Percentiles rank a stretch among this genome's conserved stretches.
These are phyloP conservation scores for Arachnomyces sp. DNA, from an alignment of 2,329 filamentous ascomycete species.

Conservation along the genomic window DNA sequence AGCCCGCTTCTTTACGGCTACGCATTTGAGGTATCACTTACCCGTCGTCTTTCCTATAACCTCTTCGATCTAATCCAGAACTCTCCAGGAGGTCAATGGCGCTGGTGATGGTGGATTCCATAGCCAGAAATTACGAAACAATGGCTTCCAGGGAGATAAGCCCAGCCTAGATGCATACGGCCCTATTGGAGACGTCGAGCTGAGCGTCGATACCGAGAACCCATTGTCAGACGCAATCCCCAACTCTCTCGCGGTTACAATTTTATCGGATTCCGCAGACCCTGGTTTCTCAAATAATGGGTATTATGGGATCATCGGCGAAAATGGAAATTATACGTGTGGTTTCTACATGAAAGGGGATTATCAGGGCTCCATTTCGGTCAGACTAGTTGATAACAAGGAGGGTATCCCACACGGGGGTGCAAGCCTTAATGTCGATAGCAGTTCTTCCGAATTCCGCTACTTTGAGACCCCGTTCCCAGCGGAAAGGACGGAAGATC, in stretches of 20 bases:
- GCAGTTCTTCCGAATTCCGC: conserved; percentile 13
- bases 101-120: conserved; percentile 29
- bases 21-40: conserved; percentile 27
- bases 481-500: conserved; percentile 20
- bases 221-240: conserved; percentile 22
- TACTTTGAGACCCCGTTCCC: conserved; percentile 18
- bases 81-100: conserved; percentile 26
- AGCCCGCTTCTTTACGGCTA: conserved; percentile 27
- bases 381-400: conserved; percentile 19
- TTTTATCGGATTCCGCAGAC: conserved; percentile 15
- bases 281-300: conserved; percentile 40
- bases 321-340: conserved; percentile 19
- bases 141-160: conserved; percentile 25
- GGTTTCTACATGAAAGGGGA: conserved; percentile 26
- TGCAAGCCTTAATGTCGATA: conserved; percentile 20
- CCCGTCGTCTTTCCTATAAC: not conserved
- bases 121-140: conserved; percentile 26
- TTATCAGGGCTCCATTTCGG: conserved; percentile 19
- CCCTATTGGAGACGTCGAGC: conserved; percentile 18
- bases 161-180: conserved; percentile 21
- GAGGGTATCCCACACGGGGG: conserved; percentile 19
- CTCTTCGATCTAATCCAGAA: not conserved
- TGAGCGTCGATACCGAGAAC: conserved; percentile 18
- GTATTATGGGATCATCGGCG: conserved; percentile 23
- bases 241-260: conserved; percentile 20